Base-by-base conservation (phyloP, 1,284 basidiomycete genomes). In the Tilletia caries region DNA sequence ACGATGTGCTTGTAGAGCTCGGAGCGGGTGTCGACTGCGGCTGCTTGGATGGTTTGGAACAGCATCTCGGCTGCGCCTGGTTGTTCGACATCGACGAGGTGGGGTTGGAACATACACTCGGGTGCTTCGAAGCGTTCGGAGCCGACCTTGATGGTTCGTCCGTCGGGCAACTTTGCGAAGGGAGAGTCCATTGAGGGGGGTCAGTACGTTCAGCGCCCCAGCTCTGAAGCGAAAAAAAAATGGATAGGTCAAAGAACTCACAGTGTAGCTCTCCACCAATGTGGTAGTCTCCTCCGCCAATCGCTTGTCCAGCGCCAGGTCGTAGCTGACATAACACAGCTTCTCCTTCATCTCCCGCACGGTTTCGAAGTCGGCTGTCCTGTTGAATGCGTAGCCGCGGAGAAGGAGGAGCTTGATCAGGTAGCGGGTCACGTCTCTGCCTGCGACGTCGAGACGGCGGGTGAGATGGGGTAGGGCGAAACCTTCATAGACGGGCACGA, bases 41-140 rank as follows among this genome's bases (percentile, higher is more conserved):
- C 94, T 34, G 86, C 85, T 85, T 98, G 95, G 76, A 98, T 95
- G 0, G 95, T 96, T 84, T 93, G 89, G 89, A 96, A 98, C 32
- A 98, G 89, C 88, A 98, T 91, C 86, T 98, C 95, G 85, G 95
- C 95, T 68, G 98, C 90, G 68, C 96, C 96, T 1, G 93, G 92
- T 83, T 98, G 95, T 84, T 98, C 96, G 70, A 98, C 87, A 76
- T 98, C 96, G 67, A 98, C 93, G 8, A 99, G 88, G 84, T 97
- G 93, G 29, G 96, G 96, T 85, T 99, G 95, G 90, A 99, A 98
- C 92, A 98, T 94, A 86, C 96, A 98, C 85, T 98, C 96, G 13
- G 96, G 96, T n/a, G 95, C 96, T 85, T 97, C 93, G 83, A 97
- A 99, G n/a, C 96, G 91, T 84, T 99, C 96, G 1, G 93, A 93